phyloP scores from a whole-genome alignment of 163 green algal genomes.

The Prototheca wickerhamii region DNA sequence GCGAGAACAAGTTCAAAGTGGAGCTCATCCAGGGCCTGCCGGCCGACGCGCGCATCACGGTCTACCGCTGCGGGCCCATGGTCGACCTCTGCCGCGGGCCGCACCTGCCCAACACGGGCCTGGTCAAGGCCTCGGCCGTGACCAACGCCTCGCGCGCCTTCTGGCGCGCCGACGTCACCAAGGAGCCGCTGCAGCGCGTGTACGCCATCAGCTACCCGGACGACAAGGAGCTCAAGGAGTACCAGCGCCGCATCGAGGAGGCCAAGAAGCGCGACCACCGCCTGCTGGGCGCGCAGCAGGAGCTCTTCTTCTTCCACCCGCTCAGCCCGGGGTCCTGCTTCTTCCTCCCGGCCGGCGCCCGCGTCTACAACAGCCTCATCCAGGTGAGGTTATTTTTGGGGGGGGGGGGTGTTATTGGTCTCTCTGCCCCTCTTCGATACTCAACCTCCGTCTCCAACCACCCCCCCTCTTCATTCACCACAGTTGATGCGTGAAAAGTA shows the following conservation, averaged over 20 bases:
- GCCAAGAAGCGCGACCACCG: slow-evolving; percentile 98
- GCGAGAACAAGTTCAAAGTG: slow-evolving; percentile 98
- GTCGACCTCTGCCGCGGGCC: slow-evolving; percentile 93
- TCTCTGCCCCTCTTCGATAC: background rate
- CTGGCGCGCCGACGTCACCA: slow-evolving; percentile 82
- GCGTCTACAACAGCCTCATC: slow-evolving; percentile 90
- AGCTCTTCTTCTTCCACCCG: slow-evolving; percentile 97
- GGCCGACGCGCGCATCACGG: slow-evolving; percentile 70
- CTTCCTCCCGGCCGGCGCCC: slow-evolving; percentile 83
- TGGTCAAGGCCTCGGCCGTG: slow-evolving; percentile 69
- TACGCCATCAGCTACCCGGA: slow-evolving; percentile 96
- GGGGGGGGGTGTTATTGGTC: background rate
- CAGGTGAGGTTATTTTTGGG: slow-evolving; percentile 22
- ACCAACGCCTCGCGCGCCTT: slow-evolving; percentile 73
- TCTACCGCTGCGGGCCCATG: slow-evolving; percentile 91
- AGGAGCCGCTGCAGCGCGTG: slow-evolving; percentile 73
- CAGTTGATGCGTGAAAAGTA: slow-evolving; percentile 83
- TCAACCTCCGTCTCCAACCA: background rate
- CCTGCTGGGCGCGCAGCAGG: slow-evolving; percentile 68
- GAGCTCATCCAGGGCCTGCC: slow-evolving; percentile 88
- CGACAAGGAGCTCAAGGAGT: slow-evolving; percentile 87
- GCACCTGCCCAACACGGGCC: slow-evolving; percentile 82
- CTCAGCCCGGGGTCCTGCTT: slow-evolving; percentile 87
- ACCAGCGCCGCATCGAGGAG: slow-evolving; percentile 91
- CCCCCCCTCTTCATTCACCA: background rate